These are phyloP conservation scores for Globisporangium canariense DNA, from an alignment of 352 stramenopile genomes.

Conservation along the genomic window DNA sequence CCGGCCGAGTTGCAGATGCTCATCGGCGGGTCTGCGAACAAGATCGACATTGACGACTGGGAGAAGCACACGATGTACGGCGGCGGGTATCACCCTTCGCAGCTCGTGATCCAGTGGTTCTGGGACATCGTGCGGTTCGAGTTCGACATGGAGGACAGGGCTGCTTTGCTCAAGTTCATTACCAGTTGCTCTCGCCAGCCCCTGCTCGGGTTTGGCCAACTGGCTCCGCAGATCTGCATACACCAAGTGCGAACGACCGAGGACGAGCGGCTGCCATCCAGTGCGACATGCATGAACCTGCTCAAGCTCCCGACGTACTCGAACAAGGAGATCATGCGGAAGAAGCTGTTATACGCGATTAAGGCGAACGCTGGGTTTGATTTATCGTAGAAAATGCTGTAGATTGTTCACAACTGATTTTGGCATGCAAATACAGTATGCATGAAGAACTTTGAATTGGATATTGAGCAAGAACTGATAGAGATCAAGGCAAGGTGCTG, in stretches of 20 bases:
- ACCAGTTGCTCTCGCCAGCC: constrained; percentile 92
- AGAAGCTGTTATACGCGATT: constrained; percentile 96
- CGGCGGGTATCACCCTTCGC: constrained; percentile 92
- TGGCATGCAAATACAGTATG: not conserved
- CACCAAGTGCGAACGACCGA: constrained; percentile 74
- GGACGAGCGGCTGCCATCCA: constrained; percentile 70
- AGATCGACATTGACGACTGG: constrained; percentile 96
- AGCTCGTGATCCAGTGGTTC: constrained; percentile 70
- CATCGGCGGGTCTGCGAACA: constrained; percentile 82
- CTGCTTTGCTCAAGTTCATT: constrained; percentile 94
- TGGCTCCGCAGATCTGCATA: constrained; percentile 95
- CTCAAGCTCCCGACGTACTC: constrained; percentile 97
- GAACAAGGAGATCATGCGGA: constrained; percentile 90
- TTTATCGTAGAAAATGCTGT: constrained; percentile 74
- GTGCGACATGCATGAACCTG: constrained; percentile 97
- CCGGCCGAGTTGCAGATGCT: constrained; percentile 93
- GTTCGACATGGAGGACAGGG: constrained; percentile 83
- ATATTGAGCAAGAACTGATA: too few relatives aligned
- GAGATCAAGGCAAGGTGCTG: too few relatives aligned
- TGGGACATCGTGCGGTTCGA: constrained; percentile 71
- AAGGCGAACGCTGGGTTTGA: constrained; percentile 96
- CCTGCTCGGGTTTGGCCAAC: constrained; percentile 91
- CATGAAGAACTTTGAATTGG: too few relatives aligned
- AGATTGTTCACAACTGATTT: too few relatives aligned
- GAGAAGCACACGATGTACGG: constrained; percentile 90